Conservation (phyloP, 257 asterid genomes). For the Buddleja alternifolia region DNA sequence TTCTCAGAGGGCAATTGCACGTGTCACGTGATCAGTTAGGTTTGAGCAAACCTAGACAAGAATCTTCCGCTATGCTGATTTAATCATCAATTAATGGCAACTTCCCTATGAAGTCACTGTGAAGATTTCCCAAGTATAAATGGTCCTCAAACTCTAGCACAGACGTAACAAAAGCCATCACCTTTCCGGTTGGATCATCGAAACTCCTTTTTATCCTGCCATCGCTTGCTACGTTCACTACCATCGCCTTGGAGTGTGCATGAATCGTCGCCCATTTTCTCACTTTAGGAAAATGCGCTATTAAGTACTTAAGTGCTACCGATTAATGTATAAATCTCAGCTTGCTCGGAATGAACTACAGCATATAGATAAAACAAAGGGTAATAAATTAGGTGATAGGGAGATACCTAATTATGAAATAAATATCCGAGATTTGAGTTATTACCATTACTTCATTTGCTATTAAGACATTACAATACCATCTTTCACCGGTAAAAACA, state of each 20-base stretch:
- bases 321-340: slow-evolving; percentile 45
- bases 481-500: too few relatives aligned
- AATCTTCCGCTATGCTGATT: too few relatives aligned
- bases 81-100: slow-evolving; percentile 46
- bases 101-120: slow-evolving; percentile 61
- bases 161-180: slow-evolving; percentile 64
- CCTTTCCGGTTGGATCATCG: slow-evolving; percentile 68
- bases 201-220: slow-evolving; percentile 59
- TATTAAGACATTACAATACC: too few relatives aligned
- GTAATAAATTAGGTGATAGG: too few relatives aligned
- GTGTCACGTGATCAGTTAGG: too few relatives aligned
- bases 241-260: slow-evolving; percentile 40
- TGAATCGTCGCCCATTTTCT: slow-evolving; percentile 13
- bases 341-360: slow-evolving; percentile 39
- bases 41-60: too few relatives aligned
- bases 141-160: slow-evolving; percentile 67
- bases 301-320: slow-evolving; percentile 32
- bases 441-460: too few relatives aligned
- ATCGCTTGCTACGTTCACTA: slow-evolving; percentile 55
- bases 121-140: slow-evolving; percentile 67
- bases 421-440: too few relatives aligned
- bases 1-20: too few relatives aligned
- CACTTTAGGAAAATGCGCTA: slow-evolving; percentile 33
- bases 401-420: too few relatives aligned
- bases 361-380: background rate